Evolutionary conservation across 2,329 filamentous ascomycete genomes (phyloP), one percentile per base, ranked within the genome.

Genomic region (Shiraia sp.): DNA sequence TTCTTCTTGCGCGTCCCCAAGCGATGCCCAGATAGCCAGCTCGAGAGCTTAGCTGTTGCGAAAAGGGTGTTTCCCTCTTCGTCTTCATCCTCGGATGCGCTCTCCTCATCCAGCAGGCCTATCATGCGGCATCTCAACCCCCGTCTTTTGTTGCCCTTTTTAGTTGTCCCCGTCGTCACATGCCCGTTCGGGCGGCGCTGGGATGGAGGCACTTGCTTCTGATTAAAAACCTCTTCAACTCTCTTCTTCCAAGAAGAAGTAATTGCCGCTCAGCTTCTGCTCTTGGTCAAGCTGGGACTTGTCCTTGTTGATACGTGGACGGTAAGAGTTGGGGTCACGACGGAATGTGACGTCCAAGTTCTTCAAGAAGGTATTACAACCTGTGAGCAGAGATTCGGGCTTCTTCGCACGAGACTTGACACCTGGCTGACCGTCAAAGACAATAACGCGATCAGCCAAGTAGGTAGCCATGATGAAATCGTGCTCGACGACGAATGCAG

Each of bases 401-500:
- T 79, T 78, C 72, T 96, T 96, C 57, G 93, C 95, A 57, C 86
- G 89, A 39, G 93, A 82, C 57, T 95, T 79, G 58, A 95, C 80
- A 65, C 91, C 93, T 34, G 95, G 93, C 75, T 95, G 69, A 59
- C 95, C 93, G 66, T 97, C 93, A 65, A 99, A 99, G 65, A 99
- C 93, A 65, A 99, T 99, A 71, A 99, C 93, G 57, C 93, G 88
- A 67, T 99, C 95, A 32, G 93, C 83, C 32, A 87, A 79, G 65
- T 87, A 87, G 30, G 83, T 87, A 28, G 83, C 83, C 91, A 97
- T 96, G 77, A 97, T 96, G 78, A 99, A 97, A 81, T 99, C 93
- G 87, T 99, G 93, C 84, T 99, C 93, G 70, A 99, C 92, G 58
- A 99, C 85, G 72, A 99, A 99, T 36, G 93, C 93, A 0, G 93